Base-by-base conservation (phyloP, 257 asterid genomes). In the Capsicum pubescens region DNA sequence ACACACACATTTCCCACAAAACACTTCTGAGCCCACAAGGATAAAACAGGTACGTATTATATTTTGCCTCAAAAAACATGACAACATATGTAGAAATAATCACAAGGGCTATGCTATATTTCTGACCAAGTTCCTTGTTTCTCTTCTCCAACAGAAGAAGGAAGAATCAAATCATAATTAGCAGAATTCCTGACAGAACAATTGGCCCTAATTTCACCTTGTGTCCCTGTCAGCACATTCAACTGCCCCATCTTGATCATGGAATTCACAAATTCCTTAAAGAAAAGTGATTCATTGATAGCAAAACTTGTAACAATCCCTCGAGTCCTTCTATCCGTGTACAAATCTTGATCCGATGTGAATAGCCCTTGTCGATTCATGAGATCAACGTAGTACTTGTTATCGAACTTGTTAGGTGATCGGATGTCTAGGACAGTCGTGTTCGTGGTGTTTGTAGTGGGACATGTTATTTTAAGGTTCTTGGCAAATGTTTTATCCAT, bases 301-400 rank as follows among this genome's bases (percentile, higher is more conserved):
- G 94, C 97, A 61, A 94, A 94, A 19, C 88, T 80, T 1, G 87
- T 89, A 3, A 91, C 97, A 9, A 89, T 90, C 36, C 86, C 88
- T 44, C 91, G 74, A 0, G 95, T 94, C 74, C 95, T 68, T 0
- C 61, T 44, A 81, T 94, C 95, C 0, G 93, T 89, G 87, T 91
- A 92, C 88, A 94, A 61, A 55, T 94, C 98, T 84, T 94, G 97
- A 70, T 94, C 98, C 6, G 97, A 94, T 0, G 95, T 92, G 84
- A 91, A 94, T 13, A 94, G 79, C 1, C 98, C 98, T 81, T 94
- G 95, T 2, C 93, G 86, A 68, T 94, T 91, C 95, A 93, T 81
- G 42, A 94, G 95, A 68, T 91, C 91, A 0, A 93, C 93, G 59
- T 89, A 93, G 89, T 94, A 93, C 60, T 83, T 91, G 81, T 93